These are phyloP conservation scores for Endoconidiophora laricicola DNA, from an alignment of 2,329 filamentous ascomycete genomes.

Conservation along the genomic window DNA sequence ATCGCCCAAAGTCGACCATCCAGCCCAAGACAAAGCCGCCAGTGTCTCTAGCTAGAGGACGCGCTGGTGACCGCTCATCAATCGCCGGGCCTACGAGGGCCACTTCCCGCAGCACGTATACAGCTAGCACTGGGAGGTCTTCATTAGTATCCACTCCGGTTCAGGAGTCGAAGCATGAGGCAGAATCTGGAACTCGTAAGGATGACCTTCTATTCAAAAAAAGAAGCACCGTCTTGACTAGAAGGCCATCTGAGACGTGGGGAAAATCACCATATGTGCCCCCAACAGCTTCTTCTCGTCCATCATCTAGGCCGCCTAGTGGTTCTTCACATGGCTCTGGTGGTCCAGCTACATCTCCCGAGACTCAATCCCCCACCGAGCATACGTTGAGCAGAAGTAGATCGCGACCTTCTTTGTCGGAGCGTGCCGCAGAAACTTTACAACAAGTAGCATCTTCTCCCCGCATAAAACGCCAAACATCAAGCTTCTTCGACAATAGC, in stretches of 20 bases:
- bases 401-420: slow-evolving; percentile 36
- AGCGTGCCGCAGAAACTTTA: slow-evolving; percentile 74
- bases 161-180: slow-evolving; percentile 1
- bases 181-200: not conserved
- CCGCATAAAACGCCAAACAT: slow-evolving; percentile 45
- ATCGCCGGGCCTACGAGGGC: not conserved
- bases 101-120: slow-evolving; percentile 3
- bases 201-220: slow-evolving; percentile 10
- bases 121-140: not conserved
- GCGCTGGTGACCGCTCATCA: slow-evolving; percentile 5
- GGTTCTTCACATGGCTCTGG: slow-evolving; percentile 11
- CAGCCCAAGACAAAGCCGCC: slow-evolving; percentile 4
- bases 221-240: slow-evolving; percentile 17
- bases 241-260: slow-evolving; percentile 18
- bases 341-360: slow-evolving; percentile 11
- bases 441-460: slow-evolving; percentile 66
- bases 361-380: slow-evolving; percentile 10
- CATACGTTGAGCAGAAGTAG: not conserved
- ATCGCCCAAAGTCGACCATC: slow-evolving; percentile 5
- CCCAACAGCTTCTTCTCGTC: not conserved
- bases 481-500: slow-evolving; percentile 50
- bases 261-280: slow-evolving; percentile 11
- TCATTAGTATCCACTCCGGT: not conserved
- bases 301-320: slow-evolving; percentile 5
- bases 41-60: slow-evolving; percentile 5